Evolutionary conservation across 202 grass and related monocot species (phyloP).

Genomic region (Carex arenaria): DNA sequence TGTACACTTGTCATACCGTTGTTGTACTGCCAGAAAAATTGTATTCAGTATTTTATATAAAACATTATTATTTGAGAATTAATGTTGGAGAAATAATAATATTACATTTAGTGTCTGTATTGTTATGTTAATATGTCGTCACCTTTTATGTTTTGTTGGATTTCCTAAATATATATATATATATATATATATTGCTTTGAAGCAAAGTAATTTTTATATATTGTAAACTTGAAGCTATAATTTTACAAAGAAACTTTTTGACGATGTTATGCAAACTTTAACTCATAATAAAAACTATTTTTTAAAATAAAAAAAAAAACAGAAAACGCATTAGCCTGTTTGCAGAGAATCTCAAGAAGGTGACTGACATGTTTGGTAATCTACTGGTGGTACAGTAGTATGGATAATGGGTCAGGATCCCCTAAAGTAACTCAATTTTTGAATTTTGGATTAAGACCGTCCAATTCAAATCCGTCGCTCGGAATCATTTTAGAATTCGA

Average conservation of each 20-base stretch:
- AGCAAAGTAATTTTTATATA: background rate
- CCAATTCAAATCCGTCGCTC: too few relatives aligned
- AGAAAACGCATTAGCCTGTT: background rate
- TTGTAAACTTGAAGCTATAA: background rate
- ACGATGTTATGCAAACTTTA: background rate
- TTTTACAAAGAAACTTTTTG: background rate
- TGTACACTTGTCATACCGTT: too few relatives aligned
- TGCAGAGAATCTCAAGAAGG: background rate
- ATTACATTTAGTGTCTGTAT: background rate
- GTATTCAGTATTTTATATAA: background rate
- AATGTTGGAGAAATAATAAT: too few relatives aligned
- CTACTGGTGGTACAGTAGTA: background rate
- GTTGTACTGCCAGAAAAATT: background rate
- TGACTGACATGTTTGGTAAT: conserved; percentile 1
- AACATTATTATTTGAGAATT: background rate
- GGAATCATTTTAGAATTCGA: too few relatives aligned
- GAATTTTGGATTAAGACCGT: too few relatives aligned
- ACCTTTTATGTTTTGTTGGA: background rate
- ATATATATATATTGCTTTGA: background rate
- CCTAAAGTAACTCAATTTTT: too few relatives aligned
- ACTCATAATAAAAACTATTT: too few relatives aligned
- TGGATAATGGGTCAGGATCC: too few relatives aligned
- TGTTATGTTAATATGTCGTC: background rate
- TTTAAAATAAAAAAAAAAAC: too few relatives aligned
- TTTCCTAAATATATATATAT: background rate